A percentile compares a stretch with the other conserved stretches of the same genome.
These are phyloP conservation scores for Thelephora aurantiotincta DNA, from an alignment of 768 basidiomycete species.

Conservation along the genomic window DNA sequence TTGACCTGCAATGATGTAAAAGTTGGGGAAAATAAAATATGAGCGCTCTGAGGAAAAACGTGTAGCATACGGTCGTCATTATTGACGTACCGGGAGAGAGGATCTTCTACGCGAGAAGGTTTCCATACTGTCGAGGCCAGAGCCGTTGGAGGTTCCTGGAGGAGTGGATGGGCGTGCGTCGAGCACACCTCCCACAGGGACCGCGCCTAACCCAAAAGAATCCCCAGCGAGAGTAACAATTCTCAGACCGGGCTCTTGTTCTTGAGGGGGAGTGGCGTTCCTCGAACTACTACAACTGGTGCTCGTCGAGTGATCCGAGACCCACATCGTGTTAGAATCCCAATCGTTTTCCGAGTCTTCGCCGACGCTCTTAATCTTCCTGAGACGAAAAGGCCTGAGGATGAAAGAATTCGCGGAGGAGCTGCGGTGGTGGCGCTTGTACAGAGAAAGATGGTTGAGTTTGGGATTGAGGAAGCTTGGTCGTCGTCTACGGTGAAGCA, in stretches of 20 bases:
- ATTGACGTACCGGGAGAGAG: too few relatives aligned
- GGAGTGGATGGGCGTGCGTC: slow-evolving; percentile 16
- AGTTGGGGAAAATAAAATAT: not conserved
- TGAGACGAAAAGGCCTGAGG: slow-evolving; percentile 20
- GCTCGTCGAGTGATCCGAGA: slow-evolving; percentile 37
- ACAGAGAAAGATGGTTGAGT: slow-evolving; percentile 20
- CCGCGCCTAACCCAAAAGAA: slow-evolving; percentile 19
- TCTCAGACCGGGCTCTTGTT: too few relatives aligned
- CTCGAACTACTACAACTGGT: slow-evolving; percentile 51
- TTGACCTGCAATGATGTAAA: slow-evolving; percentile 34
- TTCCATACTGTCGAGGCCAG: not conserved
- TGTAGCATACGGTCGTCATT: not conserved
- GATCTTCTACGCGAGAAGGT: too few relatives aligned
- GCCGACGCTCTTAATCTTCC: slow-evolving; percentile 18
- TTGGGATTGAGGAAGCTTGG: slow-evolving; percentile 50
- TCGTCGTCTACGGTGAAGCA: slow-evolving; percentile 53
- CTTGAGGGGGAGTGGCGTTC: slow-evolving; percentile 54
- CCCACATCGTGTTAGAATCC: slow-evolving; percentile 37
- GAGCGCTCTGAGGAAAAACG: not conserved
- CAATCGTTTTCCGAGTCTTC: slow-evolving; percentile 60
- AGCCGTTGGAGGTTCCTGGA: slow-evolving; percentile 8
- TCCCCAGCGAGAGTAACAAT: slow-evolving; percentile 11
- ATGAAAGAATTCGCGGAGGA: slow-evolving; percentile 61
- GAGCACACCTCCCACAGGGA: slow-evolving; percentile 22
- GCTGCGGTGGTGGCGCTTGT: slow-evolving; percentile 52